These are phyloP conservation scores for Botrytis hyacinthi DNA, from an alignment of 2,329 filamentous ascomycete species.

Conservation along the genomic window DNA sequence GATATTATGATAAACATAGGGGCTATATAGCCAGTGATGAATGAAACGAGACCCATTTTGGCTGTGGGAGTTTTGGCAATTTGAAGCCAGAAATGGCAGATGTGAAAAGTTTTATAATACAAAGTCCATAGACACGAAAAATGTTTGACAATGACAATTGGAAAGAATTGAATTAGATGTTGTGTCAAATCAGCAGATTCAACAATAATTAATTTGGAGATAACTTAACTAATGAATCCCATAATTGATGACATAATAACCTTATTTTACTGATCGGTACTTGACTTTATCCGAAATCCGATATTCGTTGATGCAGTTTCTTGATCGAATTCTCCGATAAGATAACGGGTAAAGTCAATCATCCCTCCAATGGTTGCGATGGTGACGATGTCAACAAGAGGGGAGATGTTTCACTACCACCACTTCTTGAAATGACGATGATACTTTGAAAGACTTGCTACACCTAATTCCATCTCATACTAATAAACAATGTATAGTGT, in stretches of 20 bases:
- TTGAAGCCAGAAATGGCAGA: constrained; percentile 15
- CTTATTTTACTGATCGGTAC: not conserved
- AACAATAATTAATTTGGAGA: constrained; percentile 8
- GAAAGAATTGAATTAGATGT: constrained; percentile 4
- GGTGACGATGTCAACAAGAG: constrained; percentile 12
- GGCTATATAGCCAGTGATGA: constrained; percentile 55
- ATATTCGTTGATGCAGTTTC: not conserved
- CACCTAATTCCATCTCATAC: not conserved
- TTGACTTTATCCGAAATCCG: constrained; percentile 2
- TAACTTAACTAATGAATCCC: not conserved
- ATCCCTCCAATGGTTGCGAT: constrained; percentile 1
- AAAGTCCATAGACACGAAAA: constrained; percentile 11
- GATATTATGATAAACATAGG: constrained; percentile 63
- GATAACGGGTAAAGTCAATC: not conserved
- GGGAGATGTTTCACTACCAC: not conserved
- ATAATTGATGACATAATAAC: constrained; percentile 16
- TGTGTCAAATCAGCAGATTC: not conserved
- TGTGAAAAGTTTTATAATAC: constrained; percentile 9
- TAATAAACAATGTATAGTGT: not conserved
- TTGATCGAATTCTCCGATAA: not conserved
- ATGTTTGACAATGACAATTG: not conserved
- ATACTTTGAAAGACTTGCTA: not conserved
- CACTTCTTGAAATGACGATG: not conserved
- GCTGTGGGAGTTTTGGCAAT: not conserved
- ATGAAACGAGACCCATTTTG: constrained; percentile 37